phyloP scores from a whole-genome alignment of 805 yeast genomes.

The Candida sithepensis region DNA sequence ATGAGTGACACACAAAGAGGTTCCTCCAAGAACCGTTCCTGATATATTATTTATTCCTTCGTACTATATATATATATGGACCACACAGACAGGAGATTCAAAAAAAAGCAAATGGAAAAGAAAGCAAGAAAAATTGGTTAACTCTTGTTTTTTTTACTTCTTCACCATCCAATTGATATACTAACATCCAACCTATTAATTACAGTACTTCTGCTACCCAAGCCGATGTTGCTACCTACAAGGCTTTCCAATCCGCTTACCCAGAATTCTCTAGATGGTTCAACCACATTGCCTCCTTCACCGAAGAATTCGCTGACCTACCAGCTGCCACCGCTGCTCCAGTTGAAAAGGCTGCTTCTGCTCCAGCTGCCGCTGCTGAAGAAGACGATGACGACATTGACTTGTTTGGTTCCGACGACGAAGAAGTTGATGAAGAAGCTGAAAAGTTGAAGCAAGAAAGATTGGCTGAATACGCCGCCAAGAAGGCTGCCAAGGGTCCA shows the following conservation, averaged over 20 bases:
- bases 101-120: no score
- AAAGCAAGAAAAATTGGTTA: no score
- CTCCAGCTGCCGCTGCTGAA: slow-evolving; percentile 64
- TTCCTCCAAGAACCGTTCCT: slow-evolving; percentile 19
- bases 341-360: slow-evolving; percentile 28
- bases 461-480: slow-evolving; percentile 95
- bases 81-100: no score
- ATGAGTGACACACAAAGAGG: slow-evolving; percentile 69
- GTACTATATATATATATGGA: no score
- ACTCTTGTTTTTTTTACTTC: no score
- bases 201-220: slow-evolving; percentile 82
- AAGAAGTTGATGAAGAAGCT: slow-evolving; percentile 94
- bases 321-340: slow-evolving; percentile 76
- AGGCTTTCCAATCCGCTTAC: slow-evolving; percentile 88
- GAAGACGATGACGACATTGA: slow-evolving; percentile 91
- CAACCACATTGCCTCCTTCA: slow-evolving; percentile 94
- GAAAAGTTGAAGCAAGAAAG: slow-evolving; percentile 97
- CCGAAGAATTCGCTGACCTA: slow-evolving; percentile 75
- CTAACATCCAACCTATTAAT: slow-evolving; percentile 17
- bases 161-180: slow-evolving; percentile 2
- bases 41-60: no score
- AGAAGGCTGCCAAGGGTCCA: slow-evolving; percentile 95
- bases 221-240: slow-evolving; percentile 92
- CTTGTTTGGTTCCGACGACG: slow-evolving; percentile 91
- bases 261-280: slow-evolving; percentile 98